Base-by-base conservation (phyloP, 768 basidiomycete species). In the Leccinum longicurvipes region DNA sequence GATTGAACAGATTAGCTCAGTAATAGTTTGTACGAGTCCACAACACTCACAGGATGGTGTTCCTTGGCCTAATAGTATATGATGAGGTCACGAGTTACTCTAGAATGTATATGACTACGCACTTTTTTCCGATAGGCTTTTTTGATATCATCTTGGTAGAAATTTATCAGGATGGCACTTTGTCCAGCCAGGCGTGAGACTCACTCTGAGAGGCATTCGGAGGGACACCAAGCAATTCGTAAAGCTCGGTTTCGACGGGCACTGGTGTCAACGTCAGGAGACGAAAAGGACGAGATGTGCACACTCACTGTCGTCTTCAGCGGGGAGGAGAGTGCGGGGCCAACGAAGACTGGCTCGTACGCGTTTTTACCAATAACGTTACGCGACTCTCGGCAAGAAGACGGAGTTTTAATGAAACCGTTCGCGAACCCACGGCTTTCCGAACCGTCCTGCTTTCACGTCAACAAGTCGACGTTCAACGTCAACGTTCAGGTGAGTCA, bases 101-200 rank as follows among this genome's bases (percentile, higher is more conserved):
- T 24, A 9, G 46, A 17, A 57, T 50, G 39, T 51, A 59, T 53
- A 47, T 32, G 32, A 54, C 29, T 31, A 69, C 64, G 63, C 75
- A 91, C 93, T 85, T 94, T 95, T 76, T 83, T 89, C 69, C 89
- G 87, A 69, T 98, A 98, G 15, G 94, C 94, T 67, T 90, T 91
- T 74, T 94, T 95, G 64, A 98, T 92, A 60, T 98, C 92, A 61
- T 79, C 91, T 88, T 23, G 60, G 34, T 48, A 17, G 54, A 57
- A 51, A 45, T 42, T 46, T 28, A 44, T 64, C 47, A 66, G 63
- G 29, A 44, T 7, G 46, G 48, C 11, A 14, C 28, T 7, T 50
- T n/a, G 44, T 50, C 9, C n/a, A 54, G 9, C 31, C 25, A n/a
- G 19, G 42, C 31, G 23, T 49, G 45, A 55, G 15, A 62, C 74